Evolutionary conservation across 2,329 filamentous ascomycete genomes (phyloP).

Genomic region (Botryotinia narcissicola): DNA sequence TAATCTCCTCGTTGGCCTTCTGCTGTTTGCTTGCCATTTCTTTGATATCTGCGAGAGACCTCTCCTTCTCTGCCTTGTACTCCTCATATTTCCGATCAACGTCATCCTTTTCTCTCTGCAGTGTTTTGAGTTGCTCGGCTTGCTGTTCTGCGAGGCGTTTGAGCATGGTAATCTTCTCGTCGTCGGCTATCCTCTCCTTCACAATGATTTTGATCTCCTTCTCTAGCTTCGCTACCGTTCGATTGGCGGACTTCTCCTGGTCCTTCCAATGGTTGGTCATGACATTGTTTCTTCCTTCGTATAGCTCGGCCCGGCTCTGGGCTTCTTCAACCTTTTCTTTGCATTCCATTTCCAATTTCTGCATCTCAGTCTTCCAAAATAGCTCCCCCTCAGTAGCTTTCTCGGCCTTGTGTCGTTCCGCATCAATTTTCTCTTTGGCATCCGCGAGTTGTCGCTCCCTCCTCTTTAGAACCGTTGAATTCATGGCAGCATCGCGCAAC

Average conservation of each 20-base stretch:
- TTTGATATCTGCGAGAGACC: constrained; percentile 59
- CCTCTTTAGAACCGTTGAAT: constrained; percentile 66
- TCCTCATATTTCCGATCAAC: constrained; percentile 59
- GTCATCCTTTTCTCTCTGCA: constrained; percentile 59
- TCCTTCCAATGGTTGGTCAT: constrained; percentile 66
- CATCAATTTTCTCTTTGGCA: constrained; percentile 60
- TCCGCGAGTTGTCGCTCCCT: constrained; percentile 74
- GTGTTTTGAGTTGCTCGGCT: constrained; percentile 62
- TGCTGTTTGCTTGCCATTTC: constrained; percentile 56
- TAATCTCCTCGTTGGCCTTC: constrained; percentile 56
- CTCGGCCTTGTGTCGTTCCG: constrained; percentile 60
- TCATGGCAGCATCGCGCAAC: constrained; percentile 67
- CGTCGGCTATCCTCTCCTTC: constrained; percentile 56
- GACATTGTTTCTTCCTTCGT: constrained; percentile 68
- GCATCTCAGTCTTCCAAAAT: constrained; percentile 62
- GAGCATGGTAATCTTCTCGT: constrained; percentile 61
- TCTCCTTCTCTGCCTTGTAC: constrained; percentile 64
- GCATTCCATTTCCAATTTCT: constrained; percentile 57
- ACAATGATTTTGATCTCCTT: constrained; percentile 54
- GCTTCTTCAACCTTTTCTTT: constrained; percentile 65
- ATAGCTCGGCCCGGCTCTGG: constrained; percentile 60
- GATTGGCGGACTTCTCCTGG: constrained; percentile 60
- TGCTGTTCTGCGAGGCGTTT: constrained; percentile 72
- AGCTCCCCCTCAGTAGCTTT: constrained; percentile 59
- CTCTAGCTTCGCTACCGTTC: constrained; percentile 49